Evolutionary conservation across 768 basidiomycete genomes (phyloP).

Genomic region (Mycena albidolilacea): DNA sequence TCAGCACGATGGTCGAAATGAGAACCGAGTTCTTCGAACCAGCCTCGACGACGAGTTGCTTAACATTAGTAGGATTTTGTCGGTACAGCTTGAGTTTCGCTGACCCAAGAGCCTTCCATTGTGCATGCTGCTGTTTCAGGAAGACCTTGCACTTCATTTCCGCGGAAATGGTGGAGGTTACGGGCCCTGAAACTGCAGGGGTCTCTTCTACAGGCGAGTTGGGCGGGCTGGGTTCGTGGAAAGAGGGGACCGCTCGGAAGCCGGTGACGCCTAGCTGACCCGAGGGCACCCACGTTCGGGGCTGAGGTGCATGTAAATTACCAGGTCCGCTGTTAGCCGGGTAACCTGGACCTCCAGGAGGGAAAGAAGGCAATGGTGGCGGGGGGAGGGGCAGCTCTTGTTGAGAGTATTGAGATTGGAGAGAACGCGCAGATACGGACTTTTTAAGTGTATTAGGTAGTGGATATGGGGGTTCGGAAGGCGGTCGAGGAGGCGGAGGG

Average conservation of each 20-base stretch:
- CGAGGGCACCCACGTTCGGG: conserved; percentile 75
- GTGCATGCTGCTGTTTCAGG: conserved; percentile 94
- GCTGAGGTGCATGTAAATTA: conserved; percentile 58
- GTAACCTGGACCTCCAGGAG: conserved; percentile 49
- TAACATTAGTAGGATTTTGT: conserved; percentile 88
- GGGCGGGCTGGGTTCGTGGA: conserved; percentile 86
- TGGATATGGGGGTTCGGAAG: conserved; percentile 62
- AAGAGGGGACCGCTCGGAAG: conserved; percentile 67
- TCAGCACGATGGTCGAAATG: conserved; percentile 96
- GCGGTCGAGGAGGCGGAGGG: conserved; percentile 57
- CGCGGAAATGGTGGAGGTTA: conserved; percentile 83
- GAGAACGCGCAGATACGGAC: conserved; percentile 71
- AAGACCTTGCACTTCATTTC: conserved; percentile 99
- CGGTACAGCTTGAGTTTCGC: conserved; percentile 91
- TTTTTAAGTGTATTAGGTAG: conserved; percentile 56
- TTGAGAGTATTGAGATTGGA: conserved; percentile 68
- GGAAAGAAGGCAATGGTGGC: conserved; percentile 61
- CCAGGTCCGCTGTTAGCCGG: conserved; percentile 56
- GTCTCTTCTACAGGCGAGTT: conserved; percentile 80
- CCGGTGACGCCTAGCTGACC: conserved; percentile 66
- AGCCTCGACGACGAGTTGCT: conserved; percentile 95
- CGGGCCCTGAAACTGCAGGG: conserved; percentile 71
- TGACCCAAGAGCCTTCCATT: conserved; percentile 96
- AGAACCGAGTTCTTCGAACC: conserved; percentile 83
- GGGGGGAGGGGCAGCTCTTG: conserved; percentile 52